Percentiles rank a stretch among this genome's conserved stretches.
These are phyloP conservation scores for Primulina huaijiensis DNA, from an alignment of 257 asterid genomes.

Conservation along the genomic window DNA sequence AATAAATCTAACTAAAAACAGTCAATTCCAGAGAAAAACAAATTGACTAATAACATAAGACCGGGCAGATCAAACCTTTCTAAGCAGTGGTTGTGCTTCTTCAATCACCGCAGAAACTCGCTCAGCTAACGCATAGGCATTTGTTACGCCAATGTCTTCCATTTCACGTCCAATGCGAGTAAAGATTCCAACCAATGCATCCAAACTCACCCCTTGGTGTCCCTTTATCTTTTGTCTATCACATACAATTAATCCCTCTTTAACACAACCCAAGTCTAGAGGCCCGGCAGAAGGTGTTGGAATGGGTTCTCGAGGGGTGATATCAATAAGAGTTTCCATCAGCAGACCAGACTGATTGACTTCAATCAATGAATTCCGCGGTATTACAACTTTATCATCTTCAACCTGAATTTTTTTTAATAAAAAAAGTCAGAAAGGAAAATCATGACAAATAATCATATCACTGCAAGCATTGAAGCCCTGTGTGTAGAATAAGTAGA, in stretches of 20 bases:
- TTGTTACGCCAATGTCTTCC: slow-evolving; percentile 78
- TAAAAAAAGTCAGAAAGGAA: slow-evolving; percentile 8
- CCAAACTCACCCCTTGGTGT: slow-evolving; percentile 91
- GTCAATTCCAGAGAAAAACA: slow-evolving; percentile 6
- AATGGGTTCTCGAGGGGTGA: slow-evolving; percentile 83
- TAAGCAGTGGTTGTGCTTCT: slow-evolving; percentile 84
- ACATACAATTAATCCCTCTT: slow-evolving; percentile 86
- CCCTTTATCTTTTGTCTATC: slow-evolving; percentile 88
- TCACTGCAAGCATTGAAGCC: slow-evolving; percentile 18
- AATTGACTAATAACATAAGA: slow-evolving; percentile 14
- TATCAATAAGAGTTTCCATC: slow-evolving; percentile 95
- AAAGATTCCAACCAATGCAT: slow-evolving; percentile 91
- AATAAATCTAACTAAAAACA: slow-evolving; percentile 12
- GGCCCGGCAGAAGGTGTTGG: slow-evolving; percentile 84
- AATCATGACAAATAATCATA: slow-evolving; percentile 15
- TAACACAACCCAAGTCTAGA: slow-evolving; percentile 64
- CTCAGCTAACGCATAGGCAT: slow-evolving; percentile 69
- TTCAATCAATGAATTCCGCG: slow-evolving; percentile 85
- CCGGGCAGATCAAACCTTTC: slow-evolving; percentile 62
- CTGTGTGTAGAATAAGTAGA: slow-evolving; percentile 14
- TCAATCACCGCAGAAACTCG: slow-evolving; percentile 69
- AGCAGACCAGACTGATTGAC: slow-evolving; percentile 99
- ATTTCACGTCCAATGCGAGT: slow-evolving; percentile 95
- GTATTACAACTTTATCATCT: slow-evolving; percentile 83
- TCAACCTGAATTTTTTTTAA: slow-evolving; percentile 49